Evolutionary conservation across 352 stramenopile genomes (phyloP), one percentile per base, ranked within the genome.

Genomic region (Stramenopiles sp.): DNA sequence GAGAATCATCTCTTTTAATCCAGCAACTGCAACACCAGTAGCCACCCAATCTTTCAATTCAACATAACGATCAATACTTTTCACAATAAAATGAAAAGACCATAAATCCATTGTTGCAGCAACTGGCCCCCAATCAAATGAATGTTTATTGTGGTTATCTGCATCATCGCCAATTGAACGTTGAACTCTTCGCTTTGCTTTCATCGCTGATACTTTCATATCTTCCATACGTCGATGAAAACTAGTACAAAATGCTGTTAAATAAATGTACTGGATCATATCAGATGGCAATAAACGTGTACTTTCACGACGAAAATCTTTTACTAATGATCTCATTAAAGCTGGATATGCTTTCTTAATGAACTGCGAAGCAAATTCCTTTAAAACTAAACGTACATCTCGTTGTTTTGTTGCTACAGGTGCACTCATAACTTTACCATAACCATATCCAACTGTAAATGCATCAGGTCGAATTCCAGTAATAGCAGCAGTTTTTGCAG

Each of bases 241-340:
- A 7, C 81, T 87, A 7, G 87, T 92, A 4, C 92, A 83, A 79
- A 93, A 94, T 87, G 88, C 92, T 27, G 92, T 84, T 27, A 94
- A 81, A 80, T 92, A 88, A 79, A 94, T 93, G 73, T 94, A 94
- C 84, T 93, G 87, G 0, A 94, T 84, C n/a, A 88, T 86, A 87
- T 94, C 89, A 0, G 87, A 90, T 1, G 86, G 86, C 29, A 94
- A 86, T 63, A 94, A 80, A 78, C 93, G 93, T 81, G 63, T 88
- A 81, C 89, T 94, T 43, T 89, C 89, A 78, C 89, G 83, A 53
- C 89, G 88, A 53, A 94, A 94, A 79, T 94, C 89, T 63, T 87
- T 89, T 78, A 93, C 93, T 32, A 94, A 85, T 32, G 88, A 93
- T 69, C 90, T 92, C 0, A 88, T 93, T 6, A 94, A 83, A 83